Base-by-base conservation (phyloP, 2,329 filamentous ascomycete genomes). In the Raffaelea deltoideospora region DNA sequence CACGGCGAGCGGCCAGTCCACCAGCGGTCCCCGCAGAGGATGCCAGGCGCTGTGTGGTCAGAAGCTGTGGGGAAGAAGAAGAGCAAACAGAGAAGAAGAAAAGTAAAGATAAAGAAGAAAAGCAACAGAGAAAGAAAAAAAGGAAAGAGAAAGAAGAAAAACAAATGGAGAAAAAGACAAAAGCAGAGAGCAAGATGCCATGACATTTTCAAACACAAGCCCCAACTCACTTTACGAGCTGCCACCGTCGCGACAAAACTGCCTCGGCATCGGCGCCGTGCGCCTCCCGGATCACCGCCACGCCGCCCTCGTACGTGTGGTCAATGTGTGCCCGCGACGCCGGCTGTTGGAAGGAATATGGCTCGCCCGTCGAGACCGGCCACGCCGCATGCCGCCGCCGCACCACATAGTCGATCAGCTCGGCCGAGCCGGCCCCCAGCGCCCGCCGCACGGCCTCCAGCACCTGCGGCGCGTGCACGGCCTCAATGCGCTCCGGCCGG, bases 241-340 rank as follows among this genome's bases (percentile, higher is more conserved):
- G 41, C 38, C 41, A 43, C 8, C 38, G 20, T 3, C 31, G 34
- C 0, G 21, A 14, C 17, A 43, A 18, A 2, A 41, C 26, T 1
- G 34, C 33, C 0, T 40, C 35, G 4, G 41, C 41, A 1, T 34
- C 33, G 2, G 32, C 33, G n/a, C 37, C 37, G 13, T 40, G 41
- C 3, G 64, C 70, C 53, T 76, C 72, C 35, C 68, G 67, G 14
- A 71, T 55, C 2, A 77, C 61, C 0, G 67, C 71, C 6, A 76
- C 53, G 5, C 65, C 64, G 22, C 42, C 42, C 14, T 46, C 46
- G 33, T 65, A 63, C 5, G 41, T 39, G 26, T 43, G 41, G 37
- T 43, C 41, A 13, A 43, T 43, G 27, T 43, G 41, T 2, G 41
- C 41, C 15, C 41, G 39, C 15, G 41, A 43, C 9, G 41, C 41